Base-by-base conservation (phyloP, 768 basidiomycete genomes). In the Tephrocybe sp. region DNA sequence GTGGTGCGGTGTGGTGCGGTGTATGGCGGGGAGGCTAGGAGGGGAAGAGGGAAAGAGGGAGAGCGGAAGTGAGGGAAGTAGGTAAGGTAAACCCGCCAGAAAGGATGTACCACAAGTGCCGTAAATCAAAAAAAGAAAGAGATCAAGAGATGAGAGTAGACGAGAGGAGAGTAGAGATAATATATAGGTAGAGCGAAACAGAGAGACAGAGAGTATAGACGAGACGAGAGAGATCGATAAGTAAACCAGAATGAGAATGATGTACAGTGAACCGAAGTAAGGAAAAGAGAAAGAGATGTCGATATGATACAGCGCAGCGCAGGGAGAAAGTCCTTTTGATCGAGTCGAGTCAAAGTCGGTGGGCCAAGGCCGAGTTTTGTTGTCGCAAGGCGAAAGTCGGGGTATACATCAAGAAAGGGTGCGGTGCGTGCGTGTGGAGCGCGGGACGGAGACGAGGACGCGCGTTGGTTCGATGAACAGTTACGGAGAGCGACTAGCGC, bases 161-260 rank as follows among this genome's bases (percentile, higher is more conserved):
- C 8, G 23, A 41, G 39, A 40, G n/a, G 4, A 14, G 17, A 33
- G 23, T 3, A 26, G 26, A 26, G 26, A 26, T 26, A 26, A 26
- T 26, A 26, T 26, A 26, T 39, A 22, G n/a, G 12, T 35, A 8
- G 46, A 53, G 36, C 38, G 39, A 36, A 35, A 46, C 31, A 49
- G 31, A 32, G 34, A 30, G 42, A 34, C 12, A 39, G 23, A 31
- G 54, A 51, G 39, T 30, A 36, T 36, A 47, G 41, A 41, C 40
- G 23, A 52, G 47, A 41, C 17, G 39, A 50, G 48, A 55, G 22
- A 50, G 40, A 52, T 33, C 30, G 41, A 43, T 31, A 46, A 31
- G 35, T 40, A 55, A 22, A 39, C 9, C 11, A 39, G 34, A 45
- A 51, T 3, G 47, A 43, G 47, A 44, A 16, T 26, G 26, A 26